Conservation (phyloP, 352 stramenopile species). For the Phytopythium litorale region DNA sequence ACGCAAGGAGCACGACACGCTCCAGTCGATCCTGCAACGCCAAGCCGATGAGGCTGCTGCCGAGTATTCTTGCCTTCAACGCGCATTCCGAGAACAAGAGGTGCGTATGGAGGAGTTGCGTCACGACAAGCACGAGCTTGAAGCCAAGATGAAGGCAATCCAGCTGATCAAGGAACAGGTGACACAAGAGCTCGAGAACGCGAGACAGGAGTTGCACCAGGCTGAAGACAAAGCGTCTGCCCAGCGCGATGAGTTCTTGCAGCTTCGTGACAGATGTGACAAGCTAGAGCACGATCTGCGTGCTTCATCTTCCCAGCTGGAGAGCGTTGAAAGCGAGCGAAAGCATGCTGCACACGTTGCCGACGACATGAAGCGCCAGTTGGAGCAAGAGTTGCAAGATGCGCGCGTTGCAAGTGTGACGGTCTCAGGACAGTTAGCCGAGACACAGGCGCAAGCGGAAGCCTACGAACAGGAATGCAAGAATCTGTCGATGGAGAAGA, state of each 20-base stretch:
- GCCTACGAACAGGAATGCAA: constrained; percentile 5
- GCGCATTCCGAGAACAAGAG: background rate
- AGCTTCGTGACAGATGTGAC: background rate
- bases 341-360: background rate
- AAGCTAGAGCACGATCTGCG: background rate
- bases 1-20: background rate
- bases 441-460: background rate
- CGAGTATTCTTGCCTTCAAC: background rate
- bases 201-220: too few relatives aligned
- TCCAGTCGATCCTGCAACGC: background rate
- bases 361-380: background rate
- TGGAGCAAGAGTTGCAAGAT: background rate
- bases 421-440: background rate
- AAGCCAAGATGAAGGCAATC: background rate
- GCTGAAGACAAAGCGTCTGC: background rate
- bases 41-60: background rate
- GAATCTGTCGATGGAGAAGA: constrained; percentile 13
- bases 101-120: background rate
- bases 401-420: background rate
- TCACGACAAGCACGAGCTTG: background rate
- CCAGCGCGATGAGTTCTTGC: background rate
- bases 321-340: background rate
- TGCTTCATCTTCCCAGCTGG: background rate
- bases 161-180: background rate
- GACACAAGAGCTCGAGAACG: background rate